Base-by-base conservation (phyloP, 2,329 filamentous ascomycete genomes). In the Penicillium italicum region DNA sequence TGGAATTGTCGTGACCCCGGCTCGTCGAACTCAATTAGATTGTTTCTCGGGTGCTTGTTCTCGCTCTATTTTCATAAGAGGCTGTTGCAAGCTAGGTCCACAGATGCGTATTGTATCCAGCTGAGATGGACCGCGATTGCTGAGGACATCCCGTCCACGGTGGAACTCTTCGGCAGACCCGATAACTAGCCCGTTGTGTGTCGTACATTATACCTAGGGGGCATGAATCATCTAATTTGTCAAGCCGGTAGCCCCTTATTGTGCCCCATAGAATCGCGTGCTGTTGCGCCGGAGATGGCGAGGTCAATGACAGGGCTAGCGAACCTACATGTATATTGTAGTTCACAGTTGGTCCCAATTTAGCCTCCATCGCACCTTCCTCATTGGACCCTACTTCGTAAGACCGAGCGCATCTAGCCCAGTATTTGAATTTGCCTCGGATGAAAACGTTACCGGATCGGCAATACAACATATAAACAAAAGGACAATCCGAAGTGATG, bases 381-480 rank as follows among this genome's bases (percentile, higher is more conserved):
- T 20, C 38, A 36, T 50, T 24, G 14, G 30, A 14, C 30, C 4
- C 12, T 20, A 33, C 20, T 37, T 36, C 14, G 24, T 33, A 18
- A 38, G 33, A 40, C 38, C 40, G 49, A 47, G 38, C 18, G n/a
- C 14, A 22, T 28, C 46, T 43, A 31, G 24, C 20, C 36, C 28
- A 53, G 28, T 20, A 18, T 36, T 53, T 49, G 28, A 37, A n/a
- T 53, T 37, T 30, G 37, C 14, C 51, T 41, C 43, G 38, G 40
- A 42, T 41, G 24, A 54, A 46, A 59, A 55, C 63, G 55, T 60
- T 53, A 59, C 58, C 62, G 51, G 61, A 67, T 70, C 64, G 56
- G 56, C 63, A 69, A 62, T 40, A 62, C 61, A 65, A 61, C 68
- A 62, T 40, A 62, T 62, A 65, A 61, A 63, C 57, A 63, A 58